A percentile compares a stretch with the other conserved stretches of the same genome.
These are phyloP conservation scores for Fusarium sp. DNA, from an alignment of 2,329 filamentous ascomycete species.

Conservation along the genomic window DNA sequence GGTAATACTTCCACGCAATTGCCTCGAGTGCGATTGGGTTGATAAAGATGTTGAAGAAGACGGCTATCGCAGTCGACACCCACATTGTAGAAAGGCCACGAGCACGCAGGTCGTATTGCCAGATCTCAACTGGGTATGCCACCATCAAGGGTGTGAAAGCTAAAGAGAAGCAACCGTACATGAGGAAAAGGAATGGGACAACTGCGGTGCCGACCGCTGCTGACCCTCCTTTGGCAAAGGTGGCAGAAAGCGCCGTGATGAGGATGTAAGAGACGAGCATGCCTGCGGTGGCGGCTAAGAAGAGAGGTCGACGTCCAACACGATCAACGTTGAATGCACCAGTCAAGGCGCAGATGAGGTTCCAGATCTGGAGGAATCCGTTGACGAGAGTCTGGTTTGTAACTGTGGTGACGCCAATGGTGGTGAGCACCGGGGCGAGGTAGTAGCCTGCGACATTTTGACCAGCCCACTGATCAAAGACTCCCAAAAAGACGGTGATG, in stretches of 20 bases:
- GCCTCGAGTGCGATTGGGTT: conserved; percentile 54
- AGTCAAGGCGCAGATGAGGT: background rate
- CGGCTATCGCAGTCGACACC: background rate
- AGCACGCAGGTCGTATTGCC: conserved; percentile 1
- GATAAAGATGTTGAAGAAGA: conserved; percentile 48
- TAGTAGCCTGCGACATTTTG: conserved; percentile 4
- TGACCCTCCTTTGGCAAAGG: background rate
- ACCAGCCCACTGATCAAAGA: conserved; percentile 22
- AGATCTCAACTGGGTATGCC: conserved; percentile 11
- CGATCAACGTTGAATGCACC: background rate
- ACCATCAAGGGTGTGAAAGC: conserved; percentile 3
- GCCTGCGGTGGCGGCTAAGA: background rate
- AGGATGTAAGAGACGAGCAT: conserved; percentile 10
- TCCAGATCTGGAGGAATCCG: background rate
- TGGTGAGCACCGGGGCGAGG: background rate
- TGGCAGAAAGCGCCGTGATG: conserved; percentile 6
- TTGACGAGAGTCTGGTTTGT: background rate
- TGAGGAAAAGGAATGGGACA: background rate
- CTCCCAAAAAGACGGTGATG: conserved; percentile 16
- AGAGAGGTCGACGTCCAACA: background rate
- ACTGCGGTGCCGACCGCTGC: conserved; percentile 2
- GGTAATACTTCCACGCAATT: conserved; percentile 55
- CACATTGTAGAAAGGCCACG: conserved; percentile 3
- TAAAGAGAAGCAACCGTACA: conserved; percentile 4
- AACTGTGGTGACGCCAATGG: background rate